Evolutionary conservation across 1,284 basidiomycete genomes (phyloP).

Genomic region (Mycosarcoma maydis): DNA sequence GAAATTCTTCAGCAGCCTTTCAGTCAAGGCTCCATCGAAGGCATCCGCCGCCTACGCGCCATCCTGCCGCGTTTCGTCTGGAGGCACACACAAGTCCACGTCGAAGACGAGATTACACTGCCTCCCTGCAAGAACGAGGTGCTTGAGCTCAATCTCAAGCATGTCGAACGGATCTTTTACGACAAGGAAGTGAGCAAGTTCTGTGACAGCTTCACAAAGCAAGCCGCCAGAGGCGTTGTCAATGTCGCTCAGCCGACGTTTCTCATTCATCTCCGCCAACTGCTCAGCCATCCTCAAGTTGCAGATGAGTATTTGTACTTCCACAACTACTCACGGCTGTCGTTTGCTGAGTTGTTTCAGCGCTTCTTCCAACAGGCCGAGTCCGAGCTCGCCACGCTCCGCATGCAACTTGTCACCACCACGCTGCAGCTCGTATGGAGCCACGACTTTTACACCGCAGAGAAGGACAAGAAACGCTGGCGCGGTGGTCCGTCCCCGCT

Average conservation of each 20-base stretch:
- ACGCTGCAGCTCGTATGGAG: constrained; percentile 45
- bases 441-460: constrained; percentile 38
- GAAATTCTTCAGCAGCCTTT: constrained; percentile 48
- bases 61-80: constrained; percentile 48
- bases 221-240: constrained; percentile 18
- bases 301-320: constrained; percentile 42
- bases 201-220: constrained; percentile 19
- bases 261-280: constrained; percentile 41
- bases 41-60: constrained; percentile 35
- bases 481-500: constrained; percentile 23
- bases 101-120: constrained; percentile 44
- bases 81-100: constrained; percentile 49
- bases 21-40: constrained; percentile 38
- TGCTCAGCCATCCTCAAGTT: constrained; percentile 54
- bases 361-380: constrained; percentile 31
- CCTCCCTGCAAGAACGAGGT: constrained; percentile 39
- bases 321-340: constrained; percentile 33
- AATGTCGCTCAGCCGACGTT: constrained; percentile 28
- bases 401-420: constrained; percentile 26
- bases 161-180: constrained; percentile 49
- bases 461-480: constrained; percentile 34
- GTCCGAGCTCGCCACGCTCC: constrained; percentile 30
- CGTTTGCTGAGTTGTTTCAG: constrained; percentile 46
- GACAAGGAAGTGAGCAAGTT: constrained; percentile 47
- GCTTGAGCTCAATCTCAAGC: constrained; percentile 42